A percentile compares a stretch with the other conserved stretches of the same genome.
Evolutionary conservation across 768 basidiomycete genomes (phyloP).

Genomic region (Polyporus arcularius): DNA sequence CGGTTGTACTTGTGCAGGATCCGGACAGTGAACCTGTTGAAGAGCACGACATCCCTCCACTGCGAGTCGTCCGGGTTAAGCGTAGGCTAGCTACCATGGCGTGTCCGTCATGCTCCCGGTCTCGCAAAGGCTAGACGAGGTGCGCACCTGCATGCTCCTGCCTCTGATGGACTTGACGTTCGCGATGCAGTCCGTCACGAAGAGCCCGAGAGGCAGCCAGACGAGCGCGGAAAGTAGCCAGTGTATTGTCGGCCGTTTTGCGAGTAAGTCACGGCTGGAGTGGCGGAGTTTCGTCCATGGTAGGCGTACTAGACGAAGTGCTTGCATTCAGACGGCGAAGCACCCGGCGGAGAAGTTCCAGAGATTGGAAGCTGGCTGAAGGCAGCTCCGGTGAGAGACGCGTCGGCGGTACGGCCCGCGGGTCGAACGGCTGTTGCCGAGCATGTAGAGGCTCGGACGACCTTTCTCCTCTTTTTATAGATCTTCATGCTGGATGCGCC

Average conservation of each 20-base stretch:
- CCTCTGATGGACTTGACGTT: conserved; percentile 58
- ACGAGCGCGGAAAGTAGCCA: conserved; percentile 40
- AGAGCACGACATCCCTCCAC: conserved; percentile 63
- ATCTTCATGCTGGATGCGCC: too few species aligned
- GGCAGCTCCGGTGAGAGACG: too few species aligned
- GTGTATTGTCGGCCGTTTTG: conserved; percentile 10
- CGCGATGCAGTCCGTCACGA: conserved; percentile 51
- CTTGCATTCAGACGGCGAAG: background rate
- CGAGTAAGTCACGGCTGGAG: background rate
- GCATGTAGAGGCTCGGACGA: too few species aligned
- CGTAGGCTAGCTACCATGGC: conserved; percentile 57
- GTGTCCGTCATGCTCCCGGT: background rate
- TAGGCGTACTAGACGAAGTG: background rate
- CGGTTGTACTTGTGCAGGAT: conserved; percentile 40
- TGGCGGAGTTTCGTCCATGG: background rate
- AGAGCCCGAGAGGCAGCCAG: conserved; percentile 59
- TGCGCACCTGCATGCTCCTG: conserved; percentile 72
- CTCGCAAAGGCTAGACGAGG: background rate
- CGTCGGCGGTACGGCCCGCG: too few species aligned
- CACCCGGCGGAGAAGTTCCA: too few species aligned
- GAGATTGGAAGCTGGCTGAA: too few species aligned
- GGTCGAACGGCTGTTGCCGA: too few species aligned
- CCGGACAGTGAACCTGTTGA: conserved; percentile 52
- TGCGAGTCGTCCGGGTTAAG: conserved; percentile 70
- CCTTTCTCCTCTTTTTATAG: too few species aligned